phyloP scores from a whole-genome alignment of 2,329 filamentous ascomycete genomes.

The Bertia moriformis region DNA sequence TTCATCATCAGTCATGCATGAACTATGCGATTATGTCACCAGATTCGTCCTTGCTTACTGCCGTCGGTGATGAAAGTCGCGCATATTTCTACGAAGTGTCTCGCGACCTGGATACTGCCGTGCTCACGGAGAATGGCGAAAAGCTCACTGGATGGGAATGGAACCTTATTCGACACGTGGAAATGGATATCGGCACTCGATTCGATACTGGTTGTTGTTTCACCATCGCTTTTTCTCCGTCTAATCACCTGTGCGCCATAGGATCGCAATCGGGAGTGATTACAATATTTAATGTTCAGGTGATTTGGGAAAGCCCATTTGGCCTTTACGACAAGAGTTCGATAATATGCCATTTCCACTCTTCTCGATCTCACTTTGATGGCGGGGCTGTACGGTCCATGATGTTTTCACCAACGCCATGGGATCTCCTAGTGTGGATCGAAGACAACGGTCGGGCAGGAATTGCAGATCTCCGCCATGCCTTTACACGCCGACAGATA shows the following conservation, averaged over 20 bases:
- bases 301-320: constrained; percentile 20
- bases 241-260: constrained; percentile 28
- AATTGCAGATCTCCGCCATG: constrained; percentile 27
- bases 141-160: constrained; percentile 22
- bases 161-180: constrained; percentile 19
- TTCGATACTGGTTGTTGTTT: constrained; percentile 27
- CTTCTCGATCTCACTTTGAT: constrained; percentile 32
- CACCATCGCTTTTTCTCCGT: constrained; percentile 29
- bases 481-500: constrained; percentile 19
- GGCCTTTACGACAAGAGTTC: constrained; percentile 18
- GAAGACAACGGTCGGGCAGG: constrained; percentile 39
- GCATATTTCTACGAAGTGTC: constrained; percentile 37
- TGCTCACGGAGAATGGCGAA: constrained; percentile 13
- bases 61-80: constrained; percentile 43
- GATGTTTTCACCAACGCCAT: constrained; percentile 47
- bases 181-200: constrained; percentile 21
- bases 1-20: constrained; percentile 42
- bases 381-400: constrained; percentile 47
- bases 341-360: constrained; percentile 28
- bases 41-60: constrained; percentile 41
- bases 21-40: constrained; percentile 54
- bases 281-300: constrained; percentile 23
- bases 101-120: constrained; percentile 7
- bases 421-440: constrained; percentile 52
- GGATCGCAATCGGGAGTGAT: constrained; percentile 31